Conservation (phyloP, 1,139 yeast genomes). For the Candida sp. region DNA sequence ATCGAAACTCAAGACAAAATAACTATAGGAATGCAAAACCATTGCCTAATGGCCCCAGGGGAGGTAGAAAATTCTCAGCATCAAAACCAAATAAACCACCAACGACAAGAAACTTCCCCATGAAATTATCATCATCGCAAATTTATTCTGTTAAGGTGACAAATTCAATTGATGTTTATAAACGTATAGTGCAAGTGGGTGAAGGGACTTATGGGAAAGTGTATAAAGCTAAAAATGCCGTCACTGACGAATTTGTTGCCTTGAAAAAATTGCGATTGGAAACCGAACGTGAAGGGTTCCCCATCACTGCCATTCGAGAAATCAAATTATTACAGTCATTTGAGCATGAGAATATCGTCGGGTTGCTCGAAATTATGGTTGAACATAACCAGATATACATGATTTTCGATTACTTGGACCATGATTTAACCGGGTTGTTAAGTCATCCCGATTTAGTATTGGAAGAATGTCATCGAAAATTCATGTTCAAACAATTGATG, state of each 20-base stretch:
- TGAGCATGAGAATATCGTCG: constrained; percentile 77
- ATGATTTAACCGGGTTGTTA: constrained; percentile 85
- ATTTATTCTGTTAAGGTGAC: constrained; percentile 30
- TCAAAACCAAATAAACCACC: neutral
- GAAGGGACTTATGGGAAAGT: constrained; percentile 52
- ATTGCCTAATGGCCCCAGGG: constrained; percentile 15
- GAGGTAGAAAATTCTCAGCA: neutral
- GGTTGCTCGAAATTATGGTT: constrained; percentile 86
- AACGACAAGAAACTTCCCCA: neutral
- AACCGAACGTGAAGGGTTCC: constrained; percentile 90
- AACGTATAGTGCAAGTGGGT: constrained; percentile 45
- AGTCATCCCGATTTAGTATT: constrained; percentile 71
- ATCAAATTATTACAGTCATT: constrained; percentile 85
- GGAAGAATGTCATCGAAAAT: constrained; percentile 68
- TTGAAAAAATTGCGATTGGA: constrained; percentile 81
- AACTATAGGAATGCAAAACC: constrained; percentile 5
- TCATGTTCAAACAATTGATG: constrained; percentile 70
- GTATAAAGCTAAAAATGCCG: constrained; percentile 57
- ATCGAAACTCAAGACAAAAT: constrained; percentile 3
- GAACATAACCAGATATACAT: constrained; percentile 76
- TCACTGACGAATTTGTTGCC: constrained; percentile 77
- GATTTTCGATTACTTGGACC: constrained; percentile 93
- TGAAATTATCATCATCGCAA: constrained; percentile 20
- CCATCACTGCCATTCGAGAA: constrained; percentile 93
- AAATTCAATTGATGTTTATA: constrained; percentile 27